These are phyloP conservation scores for Lizonia empirigonia DNA, from an alignment of 2,329 filamentous ascomycete genomes.

Conservation along the genomic window DNA sequence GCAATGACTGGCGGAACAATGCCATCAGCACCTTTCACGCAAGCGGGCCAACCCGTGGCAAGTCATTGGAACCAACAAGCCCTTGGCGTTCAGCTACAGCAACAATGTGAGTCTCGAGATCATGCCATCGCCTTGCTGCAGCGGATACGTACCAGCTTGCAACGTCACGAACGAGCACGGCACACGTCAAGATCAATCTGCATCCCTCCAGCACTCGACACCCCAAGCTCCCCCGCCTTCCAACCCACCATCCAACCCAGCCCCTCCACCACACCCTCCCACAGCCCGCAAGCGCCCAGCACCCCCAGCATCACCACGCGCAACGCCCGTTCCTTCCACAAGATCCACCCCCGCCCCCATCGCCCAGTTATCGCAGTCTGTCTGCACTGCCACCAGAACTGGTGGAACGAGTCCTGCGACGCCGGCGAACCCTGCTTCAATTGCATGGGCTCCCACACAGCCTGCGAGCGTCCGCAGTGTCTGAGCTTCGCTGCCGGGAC, in stretches of 20 bases:
- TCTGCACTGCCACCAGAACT: conserved; percentile 10
- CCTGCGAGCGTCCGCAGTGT: conserved; percentile 7
- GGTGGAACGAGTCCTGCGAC: conserved; percentile 15
- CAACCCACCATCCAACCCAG: neutral
- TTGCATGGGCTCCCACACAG: neutral
- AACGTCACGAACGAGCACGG: neutral
- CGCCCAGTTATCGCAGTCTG: neutral
- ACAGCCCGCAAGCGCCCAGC: neutral
- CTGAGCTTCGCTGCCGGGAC: neutral
- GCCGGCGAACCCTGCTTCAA: conserved; percentile 12
- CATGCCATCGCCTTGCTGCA: neutral
- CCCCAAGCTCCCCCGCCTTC: neutral
- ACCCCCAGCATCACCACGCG: neutral
- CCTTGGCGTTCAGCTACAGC: neutral
- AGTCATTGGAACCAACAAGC: neutral
- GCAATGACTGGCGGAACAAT: too few relatives aligned
- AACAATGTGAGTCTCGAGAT: too few relatives aligned
- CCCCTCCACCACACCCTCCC: neutral
- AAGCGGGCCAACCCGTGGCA: neutral
- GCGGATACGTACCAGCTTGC: too few relatives aligned
- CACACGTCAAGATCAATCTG: neutral
- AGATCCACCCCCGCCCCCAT: neutral
- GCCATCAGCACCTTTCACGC: too few relatives aligned
- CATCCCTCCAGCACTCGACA: neutral
- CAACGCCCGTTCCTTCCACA: neutral